phyloP scores from a whole-genome alignment of 768 basidiomycete species.

The Collybia sordida region DNA sequence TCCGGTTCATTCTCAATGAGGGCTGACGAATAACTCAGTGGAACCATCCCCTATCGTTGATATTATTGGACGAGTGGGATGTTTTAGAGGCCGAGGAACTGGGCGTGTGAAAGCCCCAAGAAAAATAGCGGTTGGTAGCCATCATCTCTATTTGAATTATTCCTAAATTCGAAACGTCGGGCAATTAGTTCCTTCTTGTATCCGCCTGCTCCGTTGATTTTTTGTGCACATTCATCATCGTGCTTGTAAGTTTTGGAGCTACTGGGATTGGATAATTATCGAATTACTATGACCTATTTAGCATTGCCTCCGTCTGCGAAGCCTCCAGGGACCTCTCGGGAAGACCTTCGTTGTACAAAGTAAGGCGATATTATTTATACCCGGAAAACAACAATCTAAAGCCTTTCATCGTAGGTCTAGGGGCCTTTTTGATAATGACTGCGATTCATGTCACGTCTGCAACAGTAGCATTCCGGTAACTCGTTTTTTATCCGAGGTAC shows the following conservation, averaged over 20 bases:
- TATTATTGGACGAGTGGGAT: slow-evolving; percentile 7
- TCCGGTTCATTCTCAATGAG: not conserved
- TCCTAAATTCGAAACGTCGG: not conserved
- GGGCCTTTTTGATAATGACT: slow-evolving; percentile 19
- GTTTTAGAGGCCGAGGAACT: slow-evolving; percentile 1
- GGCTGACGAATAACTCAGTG: not conserved
- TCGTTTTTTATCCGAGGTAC: not conserved
- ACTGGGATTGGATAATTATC: not conserved
- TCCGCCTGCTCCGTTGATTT: slow-evolving; percentile 18
- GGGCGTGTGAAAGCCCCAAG: not conserved
- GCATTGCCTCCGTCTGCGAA: slow-evolving; percentile 23
- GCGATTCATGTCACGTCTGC: slow-evolving; percentile 15
- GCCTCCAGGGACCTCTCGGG: slow-evolving; percentile 20
- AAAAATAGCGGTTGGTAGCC: slow-evolving; percentile 6
- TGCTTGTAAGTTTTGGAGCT: slow-evolving; percentile 10
- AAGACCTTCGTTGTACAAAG: slow-evolving; percentile 22
- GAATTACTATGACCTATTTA: slow-evolving; percentile 1
- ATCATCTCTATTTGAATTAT: not conserved
- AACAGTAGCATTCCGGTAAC: slow-evolving; percentile 8
- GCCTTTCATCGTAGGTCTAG: slow-evolving; percentile 9
- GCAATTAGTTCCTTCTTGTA: slow-evolving; percentile 13
- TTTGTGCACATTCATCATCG: slow-evolving; percentile 16
- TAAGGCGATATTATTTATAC: not conserved
- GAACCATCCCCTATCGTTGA: not conserved
- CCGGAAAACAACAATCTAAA: not conserved